Base-by-base conservation (phyloP, 306 rosid genomes). In the Leucaena leucocephala region DNA sequence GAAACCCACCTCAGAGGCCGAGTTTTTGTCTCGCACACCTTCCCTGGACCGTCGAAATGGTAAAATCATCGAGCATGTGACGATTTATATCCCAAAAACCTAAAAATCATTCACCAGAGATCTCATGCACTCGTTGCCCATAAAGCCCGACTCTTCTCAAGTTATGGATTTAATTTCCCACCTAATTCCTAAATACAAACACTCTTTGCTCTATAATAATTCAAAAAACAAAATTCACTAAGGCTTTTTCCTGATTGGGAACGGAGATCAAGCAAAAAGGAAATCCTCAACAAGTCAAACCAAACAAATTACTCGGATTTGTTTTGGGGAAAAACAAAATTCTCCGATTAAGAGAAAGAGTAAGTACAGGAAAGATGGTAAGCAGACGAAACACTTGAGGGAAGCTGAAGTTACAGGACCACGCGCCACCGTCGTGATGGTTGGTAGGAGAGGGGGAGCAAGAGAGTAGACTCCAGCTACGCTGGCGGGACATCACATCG, bases 351-450 rank as follows among this genome's bases (percentile, higher is more conserved):
- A n/a, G 27, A 19, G 61, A 54, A n/a, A 17, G 22, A 52, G 22
- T 1, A 52, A 21, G 21, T 16, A 16, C 0, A 50, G 8, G 58
- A 17, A 50, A 50, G 58, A 16, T 16, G 0, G 21, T 6, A 6
- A 1, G 58, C 3, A 50, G 58, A 52, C 19, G 8, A 62, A 21
- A 8, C 5, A 82, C 85, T 74, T 64, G 68, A 54, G 65, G 59
- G 40, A 72, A 16, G 38, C 55, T 65, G 35, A 44, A 9, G 27
- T 5, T 7, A 59, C 11, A 39, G 22, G 43, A 70, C 52, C 46
- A 69, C 70, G 59, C 22, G 78, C 69, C 78, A 71, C 79, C 67
- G 50, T 80, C 57, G 16, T 22, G 46, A 64, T 65, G 42, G 40
- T 61, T 54, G 48, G 73, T 63, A 65, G 74, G 67, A 72, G 77